phyloP scores from a whole-genome alignment of 352 stramenopile genomes.

The Thalassiosira mediterranea region DNA sequence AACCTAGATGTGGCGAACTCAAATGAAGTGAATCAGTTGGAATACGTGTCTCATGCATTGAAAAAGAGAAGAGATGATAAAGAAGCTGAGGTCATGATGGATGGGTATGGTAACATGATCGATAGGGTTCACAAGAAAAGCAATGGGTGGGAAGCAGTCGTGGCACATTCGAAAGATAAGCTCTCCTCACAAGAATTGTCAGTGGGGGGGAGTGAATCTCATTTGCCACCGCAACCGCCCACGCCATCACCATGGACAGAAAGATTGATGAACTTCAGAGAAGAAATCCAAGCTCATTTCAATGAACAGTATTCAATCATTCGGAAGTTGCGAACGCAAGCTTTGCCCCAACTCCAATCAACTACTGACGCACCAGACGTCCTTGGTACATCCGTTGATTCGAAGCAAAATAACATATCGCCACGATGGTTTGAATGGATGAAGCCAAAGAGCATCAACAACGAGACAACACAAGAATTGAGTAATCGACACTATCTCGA shows the following conservation, averaged over 20 bases:
- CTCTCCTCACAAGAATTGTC: slow-evolving; percentile 1
- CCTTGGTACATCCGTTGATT: too few relatives aligned
- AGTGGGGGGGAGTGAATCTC: slow-evolving; percentile 1
- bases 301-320: slow-evolving; percentile 22
- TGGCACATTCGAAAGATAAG: slow-evolving; percentile 23
- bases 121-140: not conserved
- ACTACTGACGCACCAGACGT: too few relatives aligned
- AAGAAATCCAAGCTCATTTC: slow-evolving; percentile 16
- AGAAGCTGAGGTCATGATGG: too few relatives aligned
- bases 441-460: too few relatives aligned
- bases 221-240: not conserved
- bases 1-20: not conserved
- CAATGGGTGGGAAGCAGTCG: slow-evolving; percentile 18
- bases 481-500: too few relatives aligned
- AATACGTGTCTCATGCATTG: not conserved
- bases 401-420: too few relatives aligned
- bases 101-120: slow-evolving; percentile 6
- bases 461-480: too few relatives aligned
- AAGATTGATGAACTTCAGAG: slow-evolving; percentile 6
- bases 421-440: too few relatives aligned
- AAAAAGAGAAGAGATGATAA: not conserved
- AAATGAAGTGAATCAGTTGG: not conserved
- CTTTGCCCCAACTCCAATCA: too few relatives aligned
- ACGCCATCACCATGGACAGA: slow-evolving; percentile 9
- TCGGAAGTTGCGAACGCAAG: slow-evolving; percentile 8